phyloP scores from a whole-genome alignment of 768 basidiomycete genomes.

The Dacryopinax primogenitus region DNA sequence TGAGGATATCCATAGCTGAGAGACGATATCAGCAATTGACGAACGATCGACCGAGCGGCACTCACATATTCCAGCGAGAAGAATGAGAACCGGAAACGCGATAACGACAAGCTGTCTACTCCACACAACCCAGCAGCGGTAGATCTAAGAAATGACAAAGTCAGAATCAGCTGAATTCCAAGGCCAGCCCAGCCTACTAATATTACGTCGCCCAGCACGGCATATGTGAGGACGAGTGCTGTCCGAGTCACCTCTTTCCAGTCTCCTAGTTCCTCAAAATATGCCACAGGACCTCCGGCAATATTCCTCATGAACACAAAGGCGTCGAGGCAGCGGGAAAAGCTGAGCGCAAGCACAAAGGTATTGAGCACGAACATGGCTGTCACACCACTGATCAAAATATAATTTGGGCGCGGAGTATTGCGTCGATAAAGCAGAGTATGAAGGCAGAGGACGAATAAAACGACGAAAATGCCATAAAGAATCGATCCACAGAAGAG shows the following conservation, averaged over 20 bases:
- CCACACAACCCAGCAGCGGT: conserved; percentile 29
- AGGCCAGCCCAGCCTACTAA: conserved; percentile 21
- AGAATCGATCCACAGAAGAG: background rate
- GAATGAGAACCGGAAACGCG: conserved; percentile 24
- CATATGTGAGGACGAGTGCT: conserved; percentile 29
- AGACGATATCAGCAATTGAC: background rate
- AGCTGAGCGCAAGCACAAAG: background rate
- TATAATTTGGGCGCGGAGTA: background rate
- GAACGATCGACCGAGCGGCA: background rate
- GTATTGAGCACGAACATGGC: background rate
- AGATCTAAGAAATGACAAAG: conserved; percentile 13
- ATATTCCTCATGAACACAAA: background rate
- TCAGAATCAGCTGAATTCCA: background rate
- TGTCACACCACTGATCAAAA: background rate
- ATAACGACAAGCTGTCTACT: conserved; percentile 20
- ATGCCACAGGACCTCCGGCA: conserved; percentile 20
- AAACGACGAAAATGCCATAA: background rate
- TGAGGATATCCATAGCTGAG: background rate
- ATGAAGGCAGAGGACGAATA: background rate
- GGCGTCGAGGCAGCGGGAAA: background rate
- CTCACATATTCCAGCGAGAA: conserved; percentile 23
- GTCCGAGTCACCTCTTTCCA: conserved; percentile 31
- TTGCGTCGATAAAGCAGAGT: background rate
- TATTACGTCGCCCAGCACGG: conserved; percentile 30
- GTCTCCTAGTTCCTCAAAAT: conserved; percentile 27